Conservation (phyloP, 345 rosid species). For the Eucalyptus shirleyi region DNA sequence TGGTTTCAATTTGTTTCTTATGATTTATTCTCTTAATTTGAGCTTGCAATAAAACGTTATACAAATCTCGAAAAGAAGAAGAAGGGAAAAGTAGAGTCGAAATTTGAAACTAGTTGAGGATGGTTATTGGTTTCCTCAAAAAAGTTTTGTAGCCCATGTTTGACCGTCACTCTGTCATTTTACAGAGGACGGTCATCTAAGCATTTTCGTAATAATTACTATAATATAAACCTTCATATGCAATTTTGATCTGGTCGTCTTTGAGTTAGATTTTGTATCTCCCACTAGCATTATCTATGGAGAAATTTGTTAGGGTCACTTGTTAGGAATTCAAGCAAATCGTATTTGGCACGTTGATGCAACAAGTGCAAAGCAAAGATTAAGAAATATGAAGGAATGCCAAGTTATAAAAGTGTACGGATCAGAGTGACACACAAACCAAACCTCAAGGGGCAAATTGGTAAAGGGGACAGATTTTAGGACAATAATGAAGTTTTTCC, state of each 20-base stretch:
- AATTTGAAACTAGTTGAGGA: too few relatives aligned
- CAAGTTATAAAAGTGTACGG: not conserved
- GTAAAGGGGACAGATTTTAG: not conserved
- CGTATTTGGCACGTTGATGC: not conserved
- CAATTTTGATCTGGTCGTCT: not conserved
- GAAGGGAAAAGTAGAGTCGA: too few relatives aligned
- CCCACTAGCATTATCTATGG: not conserved
- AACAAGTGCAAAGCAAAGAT: not conserved
- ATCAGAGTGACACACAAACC: not conserved
- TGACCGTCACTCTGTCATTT: too few relatives aligned
- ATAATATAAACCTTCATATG: not conserved
- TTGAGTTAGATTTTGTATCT: not conserved
- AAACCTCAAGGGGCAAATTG: not conserved
- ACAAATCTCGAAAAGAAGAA: too few relatives aligned
- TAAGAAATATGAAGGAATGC: not conserved
- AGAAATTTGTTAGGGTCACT: not conserved
- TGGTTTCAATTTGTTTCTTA: too few relatives aligned
- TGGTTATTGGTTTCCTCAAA: too few relatives aligned
- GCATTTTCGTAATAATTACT: not conserved
- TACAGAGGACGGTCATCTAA: too few relatives aligned
- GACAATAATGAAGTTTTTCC: not conserved
- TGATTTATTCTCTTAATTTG: too few relatives aligned
- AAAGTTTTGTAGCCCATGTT: too few relatives aligned
- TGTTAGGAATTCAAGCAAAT: not conserved
- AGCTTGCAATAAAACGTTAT: too few relatives aligned